Conservation (phyloP, 108 stramenopile species). For the Skeletonema potamos region DNA sequence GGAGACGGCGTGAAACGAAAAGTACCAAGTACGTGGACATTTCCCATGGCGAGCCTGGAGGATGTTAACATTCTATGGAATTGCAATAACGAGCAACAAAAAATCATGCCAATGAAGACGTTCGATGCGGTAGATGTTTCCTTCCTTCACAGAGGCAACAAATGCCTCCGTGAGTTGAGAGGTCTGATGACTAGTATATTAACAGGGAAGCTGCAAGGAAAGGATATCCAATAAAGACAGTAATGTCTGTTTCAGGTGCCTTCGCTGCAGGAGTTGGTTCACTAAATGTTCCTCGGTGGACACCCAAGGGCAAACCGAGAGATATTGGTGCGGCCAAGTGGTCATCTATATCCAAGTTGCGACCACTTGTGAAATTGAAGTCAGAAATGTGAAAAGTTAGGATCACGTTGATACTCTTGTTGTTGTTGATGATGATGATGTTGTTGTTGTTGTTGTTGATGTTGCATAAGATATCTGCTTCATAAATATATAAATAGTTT, state of each 20-base stretch:
- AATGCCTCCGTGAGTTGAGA: not conserved
- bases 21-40: conserved; percentile 5
- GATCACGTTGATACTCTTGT: too few relatives aligned
- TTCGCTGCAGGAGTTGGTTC: not conserved
- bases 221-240: not conserved
- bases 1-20: conserved; percentile 3
- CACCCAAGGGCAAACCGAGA: not conserved
- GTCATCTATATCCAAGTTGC: too few relatives aligned
- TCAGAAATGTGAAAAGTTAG: too few relatives aligned
- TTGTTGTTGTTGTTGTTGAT: too few relatives aligned
- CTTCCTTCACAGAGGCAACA: not conserved
- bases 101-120: not conserved
- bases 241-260: not conserved
- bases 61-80: conserved; percentile 4
- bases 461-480: too few relatives aligned
- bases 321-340: not conserved
- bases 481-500: too few relatives aligned
- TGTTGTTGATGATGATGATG: too few relatives aligned
- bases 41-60: conserved; percentile 2
- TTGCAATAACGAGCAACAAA: not conserved
- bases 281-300: not conserved
- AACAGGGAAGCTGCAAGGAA: not conserved
- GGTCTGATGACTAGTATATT: not conserved
- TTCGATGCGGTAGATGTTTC: not conserved
- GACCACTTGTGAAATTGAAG: too few relatives aligned